phyloP scores from a whole-genome alignment of 108 stramenopile genomes.

The Aurantiochytrium sp. region DNA sequence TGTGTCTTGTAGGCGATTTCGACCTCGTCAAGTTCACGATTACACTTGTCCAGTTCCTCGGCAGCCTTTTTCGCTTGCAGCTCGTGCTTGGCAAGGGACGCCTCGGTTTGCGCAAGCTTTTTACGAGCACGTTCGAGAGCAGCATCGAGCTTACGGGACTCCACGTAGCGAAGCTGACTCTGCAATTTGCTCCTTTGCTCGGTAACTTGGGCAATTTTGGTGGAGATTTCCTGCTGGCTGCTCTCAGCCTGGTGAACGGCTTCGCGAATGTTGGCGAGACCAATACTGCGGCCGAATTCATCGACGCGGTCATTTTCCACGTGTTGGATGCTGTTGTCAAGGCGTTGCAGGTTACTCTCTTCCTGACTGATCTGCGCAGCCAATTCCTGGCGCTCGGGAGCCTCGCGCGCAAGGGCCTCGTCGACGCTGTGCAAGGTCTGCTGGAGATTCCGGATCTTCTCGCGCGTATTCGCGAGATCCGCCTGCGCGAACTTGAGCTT shows the following conservation, averaged over 20 bases:
- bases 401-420: neutral
- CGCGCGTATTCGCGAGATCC: slow-evolving; percentile 65
- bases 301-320: slow-evolving; percentile 26
- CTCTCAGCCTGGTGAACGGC: slow-evolving; percentile 73
- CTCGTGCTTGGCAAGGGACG: slow-evolving; percentile 43
- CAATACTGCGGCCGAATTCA: slow-evolving; percentile 44
- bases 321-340: slow-evolving; percentile 50
- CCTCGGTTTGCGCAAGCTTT: slow-evolving; percentile 50
- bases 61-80: slow-evolving; percentile 31
- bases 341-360: slow-evolving; percentile 37
- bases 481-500: slow-evolving; percentile 62
- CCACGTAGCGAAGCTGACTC: slow-evolving; percentile 45
- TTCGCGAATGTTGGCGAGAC: slow-evolving; percentile 65
- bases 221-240: slow-evolving; percentile 65
- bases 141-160: slow-evolving; percentile 42
- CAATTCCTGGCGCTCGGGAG: neutral
- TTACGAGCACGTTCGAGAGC: slow-evolving; percentile 55
- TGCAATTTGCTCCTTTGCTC: slow-evolving; percentile 64
- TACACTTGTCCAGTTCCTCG: slow-evolving; percentile 39
- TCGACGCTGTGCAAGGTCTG: slow-evolving; percentile 25
- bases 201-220: slow-evolving; percentile 55
- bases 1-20: slow-evolving; percentile 60
- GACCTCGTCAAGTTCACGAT: slow-evolving; percentile 61
- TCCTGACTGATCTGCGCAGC: slow-evolving; percentile 46
- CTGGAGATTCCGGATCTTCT: slow-evolving; percentile 58